A percentile compares a stretch with the other conserved stretches of the same genome.
Evolutionary conservation across 2,329 filamentous ascomycete species (phyloP).

Genomic region (Anthostomella pinea): DNA sequence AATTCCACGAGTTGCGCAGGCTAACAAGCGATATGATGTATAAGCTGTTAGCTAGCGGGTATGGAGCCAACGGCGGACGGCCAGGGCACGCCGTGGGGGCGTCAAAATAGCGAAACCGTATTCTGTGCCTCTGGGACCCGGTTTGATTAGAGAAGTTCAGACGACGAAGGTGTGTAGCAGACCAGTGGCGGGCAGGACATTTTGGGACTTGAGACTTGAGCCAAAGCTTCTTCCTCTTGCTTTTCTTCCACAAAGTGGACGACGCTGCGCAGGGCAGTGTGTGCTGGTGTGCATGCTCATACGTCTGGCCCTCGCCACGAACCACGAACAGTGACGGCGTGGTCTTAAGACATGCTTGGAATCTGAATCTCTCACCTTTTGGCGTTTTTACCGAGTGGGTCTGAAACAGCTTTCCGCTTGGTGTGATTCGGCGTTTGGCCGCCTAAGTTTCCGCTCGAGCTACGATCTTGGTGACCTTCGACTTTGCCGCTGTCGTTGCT

Average conservation of each 20-base stretch:
- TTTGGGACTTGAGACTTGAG: constrained; percentile 12
- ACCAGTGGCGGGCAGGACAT: constrained; percentile 17
- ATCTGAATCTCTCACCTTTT: constrained; percentile 14
- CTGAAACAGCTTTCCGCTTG: too few species aligned
- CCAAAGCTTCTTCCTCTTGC: constrained; percentile 13
- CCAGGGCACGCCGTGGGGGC: constrained; percentile 19
- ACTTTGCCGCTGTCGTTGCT: too few species aligned
- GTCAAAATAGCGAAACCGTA: constrained; percentile 25
- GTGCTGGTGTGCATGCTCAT: too few species aligned
- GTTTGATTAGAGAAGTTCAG: constrained; percentile 24
- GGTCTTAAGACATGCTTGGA: too few species aligned
- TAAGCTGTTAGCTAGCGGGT: constrained; percentile 18
- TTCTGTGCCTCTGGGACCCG: constrained; percentile 14
- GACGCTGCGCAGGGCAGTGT: constrained; percentile 13
- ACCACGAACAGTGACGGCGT: too few species aligned
- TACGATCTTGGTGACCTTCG: too few species aligned
- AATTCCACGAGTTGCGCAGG: constrained; percentile 9
- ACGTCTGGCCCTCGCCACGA: too few species aligned
- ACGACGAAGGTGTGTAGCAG: constrained; percentile 13
- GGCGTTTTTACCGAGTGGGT: constrained; percentile 16
- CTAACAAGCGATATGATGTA: constrained; percentile 15
- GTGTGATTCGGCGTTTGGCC: too few species aligned
- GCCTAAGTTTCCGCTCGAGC: too few species aligned
- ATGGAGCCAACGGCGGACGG: constrained; percentile 11
- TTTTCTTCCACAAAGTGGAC: constrained; percentile 14